A percentile compares a stretch with the other conserved stretches of the same genome.
These are phyloP conservation scores for Aspergillus clavatus DNA, from an alignment of 2,329 filamentous ascomycete genomes.

Conservation along the genomic window DNA sequence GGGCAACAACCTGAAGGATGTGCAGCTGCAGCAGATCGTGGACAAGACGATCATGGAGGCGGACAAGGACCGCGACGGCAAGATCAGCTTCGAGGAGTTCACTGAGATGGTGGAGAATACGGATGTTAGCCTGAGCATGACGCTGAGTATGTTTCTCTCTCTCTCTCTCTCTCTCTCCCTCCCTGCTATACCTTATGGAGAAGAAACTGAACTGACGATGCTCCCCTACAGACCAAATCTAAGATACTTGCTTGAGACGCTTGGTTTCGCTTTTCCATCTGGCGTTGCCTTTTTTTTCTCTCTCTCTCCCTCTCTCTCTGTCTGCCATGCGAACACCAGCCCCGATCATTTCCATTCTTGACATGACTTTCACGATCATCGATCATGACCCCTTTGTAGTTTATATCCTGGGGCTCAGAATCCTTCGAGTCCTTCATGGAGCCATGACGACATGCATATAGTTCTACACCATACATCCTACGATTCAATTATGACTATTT, in stretches of 20 bases:
- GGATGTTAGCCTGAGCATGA: conserved; percentile 65
- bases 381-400: background rate
- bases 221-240: conserved; percentile 16
- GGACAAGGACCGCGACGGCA: conserved; percentile 89
- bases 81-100: conserved; percentile 99
- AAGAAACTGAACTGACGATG: conserved; percentile 2
- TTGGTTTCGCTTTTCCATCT: background rate
- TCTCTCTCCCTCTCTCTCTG: background rate
- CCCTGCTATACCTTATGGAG: too few species aligned
- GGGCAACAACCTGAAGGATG: conserved; percentile 96
- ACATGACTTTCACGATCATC: conserved; percentile 1
- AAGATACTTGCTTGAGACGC: background rate
- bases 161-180: too few species aligned
- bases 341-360: too few species aligned
- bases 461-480: too few species aligned
- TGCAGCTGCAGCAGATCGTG: conserved; percentile 97
- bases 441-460: background rate
- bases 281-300: background rate
- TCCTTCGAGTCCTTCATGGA: background rate
- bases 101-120: conserved; percentile 98
- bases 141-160: conserved; percentile 49
- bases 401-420: background rate
- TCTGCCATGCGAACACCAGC: too few species aligned
- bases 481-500: too few species aligned
- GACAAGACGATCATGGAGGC: conserved; percentile 99